A percentile compares a stretch with the other conserved stretches of the same genome.
Conservation (phyloP, 352 stramenopile genomes). For the Phytophthora parvispora region DNA sequence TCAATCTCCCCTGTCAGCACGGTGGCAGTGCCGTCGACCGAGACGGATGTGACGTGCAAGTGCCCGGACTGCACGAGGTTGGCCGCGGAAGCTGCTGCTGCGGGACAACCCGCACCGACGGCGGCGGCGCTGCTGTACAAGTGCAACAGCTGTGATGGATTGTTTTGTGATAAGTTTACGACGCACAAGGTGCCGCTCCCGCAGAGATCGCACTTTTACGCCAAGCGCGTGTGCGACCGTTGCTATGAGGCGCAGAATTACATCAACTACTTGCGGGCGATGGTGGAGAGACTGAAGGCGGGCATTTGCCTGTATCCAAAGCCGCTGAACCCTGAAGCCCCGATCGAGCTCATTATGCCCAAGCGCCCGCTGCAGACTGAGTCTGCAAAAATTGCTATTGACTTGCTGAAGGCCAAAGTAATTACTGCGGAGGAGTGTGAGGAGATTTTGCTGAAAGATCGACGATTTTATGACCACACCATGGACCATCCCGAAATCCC, state of each 20-base stretch:
- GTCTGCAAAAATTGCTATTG: slow-evolving; percentile 88
- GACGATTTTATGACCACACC: slow-evolving; percentile 86
- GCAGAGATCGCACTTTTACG: slow-evolving; percentile 84
- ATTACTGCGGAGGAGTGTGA: slow-evolving; percentile 92
- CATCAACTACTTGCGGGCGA: slow-evolving; percentile 88
- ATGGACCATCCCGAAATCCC: slow-evolving; percentile 88
- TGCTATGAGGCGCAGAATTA: slow-evolving; percentile 89
- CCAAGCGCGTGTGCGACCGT: slow-evolving; percentile 88
- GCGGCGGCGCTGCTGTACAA: slow-evolving; percentile 76
- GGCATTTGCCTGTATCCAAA: slow-evolving; percentile 90
- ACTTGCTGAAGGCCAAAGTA: slow-evolving; percentile 83
- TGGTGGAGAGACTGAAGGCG: slow-evolving; percentile 87
- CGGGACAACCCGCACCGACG: slow-evolving; percentile 27
- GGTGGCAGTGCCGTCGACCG: slow-evolving; percentile 49
- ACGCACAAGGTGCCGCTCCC: slow-evolving; percentile 83
- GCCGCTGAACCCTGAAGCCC: slow-evolving; percentile 83
- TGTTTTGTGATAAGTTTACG: slow-evolving; percentile 89
- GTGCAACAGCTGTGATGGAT: slow-evolving; percentile 83
- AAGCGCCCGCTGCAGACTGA: slow-evolving; percentile 84
- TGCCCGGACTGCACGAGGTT: slow-evolving; percentile 71
- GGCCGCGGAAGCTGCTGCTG: slow-evolving; percentile 32
- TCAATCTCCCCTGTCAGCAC: slow-evolving; percentile 69
- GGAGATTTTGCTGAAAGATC: slow-evolving; percentile 85
- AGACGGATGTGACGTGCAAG: slow-evolving; percentile 74
- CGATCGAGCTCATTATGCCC: slow-evolving; percentile 91